A percentile compares a stretch with the other conserved stretches of the same genome.
Evolutionary conservation across 1,284 basidiomycete genomes (phyloP).

Genomic region (Entoloma clypeatum): DNA sequence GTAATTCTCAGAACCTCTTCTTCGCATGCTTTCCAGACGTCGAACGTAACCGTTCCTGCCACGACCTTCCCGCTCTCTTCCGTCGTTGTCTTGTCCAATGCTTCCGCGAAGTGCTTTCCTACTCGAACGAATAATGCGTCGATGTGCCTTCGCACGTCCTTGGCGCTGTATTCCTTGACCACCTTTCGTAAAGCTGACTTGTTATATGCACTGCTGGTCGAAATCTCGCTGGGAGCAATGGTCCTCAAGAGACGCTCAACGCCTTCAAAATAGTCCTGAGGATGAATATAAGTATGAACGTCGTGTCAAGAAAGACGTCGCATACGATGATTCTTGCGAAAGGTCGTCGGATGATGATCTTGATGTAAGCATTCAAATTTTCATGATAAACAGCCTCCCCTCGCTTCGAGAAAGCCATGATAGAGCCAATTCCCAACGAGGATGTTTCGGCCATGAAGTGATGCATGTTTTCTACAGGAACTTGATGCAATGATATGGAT

Average conservation of each 20-base stretch:
- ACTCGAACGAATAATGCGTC: constrained; percentile 89
- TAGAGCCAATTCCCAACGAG: constrained; percentile 64
- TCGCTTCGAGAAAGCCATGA: constrained; percentile 64
- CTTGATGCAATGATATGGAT: constrained; percentile 4
- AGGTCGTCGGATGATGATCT: constrained; percentile 81
- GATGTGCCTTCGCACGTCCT: constrained; percentile 85
- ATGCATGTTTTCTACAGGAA: constrained; percentile 85
- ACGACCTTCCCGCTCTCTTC: constrained; percentile 56
- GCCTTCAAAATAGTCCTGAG: constrained; percentile 91
- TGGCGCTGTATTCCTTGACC: constrained; percentile 80
- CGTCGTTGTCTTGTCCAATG: constrained; percentile 59
- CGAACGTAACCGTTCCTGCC: constrained; percentile 68
- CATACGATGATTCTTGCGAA: constrained; percentile 86
- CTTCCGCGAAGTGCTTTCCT: constrained; percentile 92
- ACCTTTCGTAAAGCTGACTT: constrained; percentile 80
- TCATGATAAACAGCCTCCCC: constrained; percentile 87
- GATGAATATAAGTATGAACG: constrained; percentile 5
- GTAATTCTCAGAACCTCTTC: constrained; percentile 75
- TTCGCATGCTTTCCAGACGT: constrained; percentile 88
- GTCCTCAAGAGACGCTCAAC: constrained; percentile 83
- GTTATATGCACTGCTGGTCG: constrained; percentile 74
- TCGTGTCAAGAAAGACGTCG: constrained; percentile 10
- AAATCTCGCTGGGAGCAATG: constrained; percentile 77
- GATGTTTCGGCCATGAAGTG: constrained; percentile 84
- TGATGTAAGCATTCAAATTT: constrained; percentile 83